Evolutionary conservation across 2,329 filamentous ascomycete species (phyloP).

Genomic region (Calonectria ilicicola): DNA sequence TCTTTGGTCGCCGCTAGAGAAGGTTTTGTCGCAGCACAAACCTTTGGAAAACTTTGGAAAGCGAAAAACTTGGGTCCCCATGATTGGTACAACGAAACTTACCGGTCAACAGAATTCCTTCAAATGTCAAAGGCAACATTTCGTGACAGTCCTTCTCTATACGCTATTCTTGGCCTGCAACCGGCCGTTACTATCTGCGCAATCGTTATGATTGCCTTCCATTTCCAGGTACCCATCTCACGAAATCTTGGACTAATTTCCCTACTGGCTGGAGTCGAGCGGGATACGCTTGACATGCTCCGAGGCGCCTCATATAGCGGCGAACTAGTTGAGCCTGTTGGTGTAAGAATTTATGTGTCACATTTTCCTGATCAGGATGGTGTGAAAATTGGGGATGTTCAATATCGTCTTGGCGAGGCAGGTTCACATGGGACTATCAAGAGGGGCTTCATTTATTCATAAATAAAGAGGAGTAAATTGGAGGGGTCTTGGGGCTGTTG

Average conservation of each 20-base stretch:
- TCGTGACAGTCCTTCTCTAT: neutral
- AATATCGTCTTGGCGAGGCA: neutral
- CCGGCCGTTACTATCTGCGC: neutral
- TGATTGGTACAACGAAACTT: neutral
- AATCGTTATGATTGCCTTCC: neutral
- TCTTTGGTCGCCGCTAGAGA: neutral
- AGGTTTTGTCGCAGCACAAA: neutral
- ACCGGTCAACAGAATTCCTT: neutral
- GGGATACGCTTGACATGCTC: neutral
- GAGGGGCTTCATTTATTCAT: too few species aligned
- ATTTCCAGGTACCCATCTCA: neutral
- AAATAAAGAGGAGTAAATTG: too few species aligned
- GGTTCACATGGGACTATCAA: neutral
- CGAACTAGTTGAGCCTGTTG: neutral
- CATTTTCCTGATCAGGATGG: neutral
- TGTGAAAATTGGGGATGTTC: neutral
- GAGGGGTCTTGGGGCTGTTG: too few species aligned
- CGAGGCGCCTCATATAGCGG: neutral
- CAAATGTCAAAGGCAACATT: neutral
- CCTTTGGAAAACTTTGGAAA: neutral
- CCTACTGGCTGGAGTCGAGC: neutral
- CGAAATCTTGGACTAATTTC: neutral
- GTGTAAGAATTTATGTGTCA: neutral
- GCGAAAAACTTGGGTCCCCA: neutral
- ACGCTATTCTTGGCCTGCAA: neutral